These are phyloP conservation scores for Caloboletus inedulis DNA, from an alignment of 1,284 basidiomycete genomes.

Conservation along the genomic window DNA sequence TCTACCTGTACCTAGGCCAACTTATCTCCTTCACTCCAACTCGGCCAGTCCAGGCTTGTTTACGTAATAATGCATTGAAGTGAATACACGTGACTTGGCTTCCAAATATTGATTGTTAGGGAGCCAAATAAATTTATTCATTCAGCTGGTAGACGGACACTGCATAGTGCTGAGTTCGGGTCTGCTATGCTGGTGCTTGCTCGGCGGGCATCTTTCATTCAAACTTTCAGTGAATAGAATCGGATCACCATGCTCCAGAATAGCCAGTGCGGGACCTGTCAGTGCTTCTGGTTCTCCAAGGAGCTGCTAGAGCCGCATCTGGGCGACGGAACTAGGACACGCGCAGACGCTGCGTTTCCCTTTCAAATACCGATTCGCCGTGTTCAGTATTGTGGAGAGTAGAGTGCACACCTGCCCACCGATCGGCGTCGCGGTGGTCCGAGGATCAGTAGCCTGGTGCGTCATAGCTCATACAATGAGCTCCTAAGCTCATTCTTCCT, in stretches of 20 bases:
- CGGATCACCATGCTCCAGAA: neutral
- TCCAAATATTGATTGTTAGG: too few relatives aligned
- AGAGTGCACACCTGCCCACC: neutral
- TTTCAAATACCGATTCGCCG: constrained; percentile 6
- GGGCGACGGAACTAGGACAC: neutral
- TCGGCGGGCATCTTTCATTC: constrained; percentile 2
- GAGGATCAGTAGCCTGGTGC: constrained; percentile 17
- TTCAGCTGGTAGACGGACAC: too few relatives aligned
- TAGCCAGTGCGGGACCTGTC: neutral
- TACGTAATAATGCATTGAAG: neutral
- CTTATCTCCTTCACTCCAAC: too few relatives aligned
- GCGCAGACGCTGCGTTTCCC: neutral
- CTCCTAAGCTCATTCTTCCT: constrained; percentile 1
- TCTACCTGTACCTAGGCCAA: too few relatives aligned
- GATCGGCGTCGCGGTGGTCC: constrained; percentile 7
- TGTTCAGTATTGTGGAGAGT: constrained; percentile 1
- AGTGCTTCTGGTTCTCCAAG: neutral
- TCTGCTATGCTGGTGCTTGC: neutral
- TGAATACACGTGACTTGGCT: constrained; percentile 10
- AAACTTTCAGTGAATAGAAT: neutral
- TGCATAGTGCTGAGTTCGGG: neutral
- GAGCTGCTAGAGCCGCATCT: neutral
- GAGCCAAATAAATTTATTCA: too few relatives aligned
- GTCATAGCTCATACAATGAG: neutral
- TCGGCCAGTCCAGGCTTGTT: neutral